Evolutionary conservation across 1,139 yeast genomes (phyloP), one percentile per base, ranked within the genome.

Genomic region (Sugiyamaella pinicola): DNA sequence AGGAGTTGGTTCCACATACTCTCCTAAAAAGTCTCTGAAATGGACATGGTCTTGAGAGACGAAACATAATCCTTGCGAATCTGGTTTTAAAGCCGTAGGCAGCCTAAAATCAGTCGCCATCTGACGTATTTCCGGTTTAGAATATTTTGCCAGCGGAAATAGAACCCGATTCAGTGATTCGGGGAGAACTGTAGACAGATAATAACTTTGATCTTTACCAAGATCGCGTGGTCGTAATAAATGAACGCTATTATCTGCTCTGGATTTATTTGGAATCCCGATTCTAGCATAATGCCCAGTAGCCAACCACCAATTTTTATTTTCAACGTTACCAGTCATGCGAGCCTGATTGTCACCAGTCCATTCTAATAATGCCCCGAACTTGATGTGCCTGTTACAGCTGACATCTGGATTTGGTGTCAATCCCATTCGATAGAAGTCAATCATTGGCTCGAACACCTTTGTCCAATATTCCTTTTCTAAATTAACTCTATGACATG

Each of bases 391-490:
- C 55, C 81, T 77, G 67, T 93, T 93, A 68, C 99, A 93, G 26
- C 85, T 83, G 21, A 91, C 84, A 66, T 93, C 99, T 0, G 99
- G 99, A 61, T 95, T 95, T 0, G 99, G 99, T 0, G 99, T 93
- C 37, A 78, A 63, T 0, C 99, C 99, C 10, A 59, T 65, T 45
- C 76, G 72, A 66, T 91, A 93, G 64, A 76, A 76, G 3, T 79
- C 80, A 38, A 93, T 72, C 97, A 93, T 93, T 1, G 99, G 99
- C 63, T 81, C 84, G 68, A 93, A 93, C 3, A 93, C 99, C 51
- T 86, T 85, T 19, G 76, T 74, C 99, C 99, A 93, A 70, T 93
- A 93, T 54, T 93, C 97, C 58, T 77, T 79, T 64, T 93, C 98
- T 63, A 93, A 87, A 66, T 84, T 88, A 8, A 90, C 87, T 57